These are phyloP conservation scores for Mycena rebaudengoi DNA, from an alignment of 768 basidiomycete species.

Conservation along the genomic window DNA sequence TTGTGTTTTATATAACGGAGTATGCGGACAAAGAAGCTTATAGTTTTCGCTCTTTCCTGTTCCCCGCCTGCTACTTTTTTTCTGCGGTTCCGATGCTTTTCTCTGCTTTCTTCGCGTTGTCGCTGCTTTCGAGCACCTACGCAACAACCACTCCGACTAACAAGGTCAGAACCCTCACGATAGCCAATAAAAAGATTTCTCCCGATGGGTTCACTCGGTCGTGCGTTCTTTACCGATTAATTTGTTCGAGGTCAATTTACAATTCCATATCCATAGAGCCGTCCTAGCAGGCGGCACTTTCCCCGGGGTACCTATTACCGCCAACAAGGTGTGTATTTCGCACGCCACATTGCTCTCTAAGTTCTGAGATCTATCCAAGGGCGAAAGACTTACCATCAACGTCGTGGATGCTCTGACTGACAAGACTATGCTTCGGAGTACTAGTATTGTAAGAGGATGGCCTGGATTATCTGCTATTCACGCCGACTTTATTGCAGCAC, in stretches of 20 bases:
- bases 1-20: no score
- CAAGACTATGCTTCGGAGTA: conserved; percentile 45
- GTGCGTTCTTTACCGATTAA: not conserved
- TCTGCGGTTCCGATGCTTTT: not conserved
- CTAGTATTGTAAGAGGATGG: no score
- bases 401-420: conserved; percentile 50
- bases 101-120: not conserved
- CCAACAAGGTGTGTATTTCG: conserved; percentile 39
- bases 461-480: no score
- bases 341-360: not conserved
- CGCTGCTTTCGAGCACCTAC: not conserved
- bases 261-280: conserved; percentile 36
- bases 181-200: conserved; percentile 43
- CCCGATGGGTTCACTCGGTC: conserved; percentile 45
- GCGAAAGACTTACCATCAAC: conserved; percentile 44
- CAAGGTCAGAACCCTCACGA: conserved; percentile 7
- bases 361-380: conserved; percentile 15
- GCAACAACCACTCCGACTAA: not conserved
- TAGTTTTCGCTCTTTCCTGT: no score
- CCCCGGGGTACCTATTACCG: conserved; percentile 50
- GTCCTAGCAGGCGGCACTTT: conserved; percentile 46
- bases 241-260: not conserved
- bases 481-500: no score
- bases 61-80: no score
- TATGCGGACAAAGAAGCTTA: no score